Percentiles rank a stretch among this genome's conserved stretches.
Conservation (phyloP, 371 early-diverging fungal species). For the Smittium mucronatum region DNA sequence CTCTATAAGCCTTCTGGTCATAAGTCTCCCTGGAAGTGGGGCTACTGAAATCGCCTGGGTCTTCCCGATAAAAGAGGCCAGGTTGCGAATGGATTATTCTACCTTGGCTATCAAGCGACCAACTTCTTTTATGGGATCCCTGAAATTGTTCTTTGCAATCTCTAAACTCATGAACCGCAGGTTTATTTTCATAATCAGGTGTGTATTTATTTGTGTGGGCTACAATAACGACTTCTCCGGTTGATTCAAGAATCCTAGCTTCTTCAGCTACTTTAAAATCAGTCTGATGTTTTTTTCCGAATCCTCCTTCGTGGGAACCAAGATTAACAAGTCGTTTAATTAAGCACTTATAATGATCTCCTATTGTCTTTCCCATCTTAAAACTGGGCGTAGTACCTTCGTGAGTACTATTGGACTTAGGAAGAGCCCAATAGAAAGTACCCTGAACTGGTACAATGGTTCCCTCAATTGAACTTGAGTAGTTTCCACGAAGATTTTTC, state of each 20-base stretch:
- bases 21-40: background rate
- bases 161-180: conserved; percentile 10
- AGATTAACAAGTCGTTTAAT: conserved; percentile 30
- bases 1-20: background rate
- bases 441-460: conserved; percentile 33
- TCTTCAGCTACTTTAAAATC: conserved; percentile 17
- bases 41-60: conserved; percentile 7
- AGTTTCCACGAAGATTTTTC: conserved; percentile 20
- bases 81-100: background rate
- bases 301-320: conserved; percentile 7
- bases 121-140: background rate
- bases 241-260: conserved; percentile 26
- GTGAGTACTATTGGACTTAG: conserved; percentile 36
- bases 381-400: conserved; percentile 27
- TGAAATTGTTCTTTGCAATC: background rate
- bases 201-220: conserved; percentile 27
- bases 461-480: conserved; percentile 35
- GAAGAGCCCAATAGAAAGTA: conserved; percentile 35
- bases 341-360: conserved; percentile 29
- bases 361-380: conserved; percentile 22
- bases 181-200: conserved; percentile 29
- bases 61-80: conserved; percentile 13
- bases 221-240: conserved; percentile 18
- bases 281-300: conserved; percentile 13
- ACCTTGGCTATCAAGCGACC: background rate